Evolutionary conservation across 148 eudicot genomes (phyloP), one percentile per base, ranked within the genome.

Genomic region (Persicaria tinctoria): DNA sequence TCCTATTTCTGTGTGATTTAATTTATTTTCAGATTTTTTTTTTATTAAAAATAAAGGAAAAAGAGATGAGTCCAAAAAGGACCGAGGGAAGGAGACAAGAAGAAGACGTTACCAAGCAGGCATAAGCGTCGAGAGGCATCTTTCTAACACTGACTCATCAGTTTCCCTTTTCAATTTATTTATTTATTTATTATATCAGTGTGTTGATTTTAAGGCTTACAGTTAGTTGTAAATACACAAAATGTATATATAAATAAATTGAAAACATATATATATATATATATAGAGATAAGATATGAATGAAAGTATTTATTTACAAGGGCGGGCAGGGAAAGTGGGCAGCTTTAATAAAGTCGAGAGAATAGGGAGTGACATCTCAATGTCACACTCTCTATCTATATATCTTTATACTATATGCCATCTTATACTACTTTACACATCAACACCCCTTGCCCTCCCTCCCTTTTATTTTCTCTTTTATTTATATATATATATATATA

Each of bases 331-430:
- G 27, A 32, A 63, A 63, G 45, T 32, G 44, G 68, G 68, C 68
- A 63, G 68, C 68, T 63, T 63, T 63, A 63, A 32, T 63, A 32
- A 63, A 63, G 68, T 63, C 68, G 68, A 27, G 68, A 63, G 68
- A 63, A 27, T 32, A 8, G 46, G 68, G 68, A 27, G 68, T 63
- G 68, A 63, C 68, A 63, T 63, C 44, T 63, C 68, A 27, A 63
- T 63, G 45, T 5, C 68, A 63, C 46, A 27, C 46, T 63, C 46
- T 32, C 41, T 32, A 1, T 32, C 41, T 32, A 32, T 32, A 46
- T 9, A 50, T 32, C 68, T 63, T 63, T 63, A 63, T 63, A 63
- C 46, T 32, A 63, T 7, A 59, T n/a, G 6, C 8, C 20, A 32
- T 27, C 27, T 7, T 63, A 63, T 12, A n/a, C 45, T 32, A 55